Evolutionary conservation across 2,329 filamentous ascomycete species (phyloP), one percentile per base, ranked within the genome.

Genomic region (Aaosphaeria arxii): DNA sequence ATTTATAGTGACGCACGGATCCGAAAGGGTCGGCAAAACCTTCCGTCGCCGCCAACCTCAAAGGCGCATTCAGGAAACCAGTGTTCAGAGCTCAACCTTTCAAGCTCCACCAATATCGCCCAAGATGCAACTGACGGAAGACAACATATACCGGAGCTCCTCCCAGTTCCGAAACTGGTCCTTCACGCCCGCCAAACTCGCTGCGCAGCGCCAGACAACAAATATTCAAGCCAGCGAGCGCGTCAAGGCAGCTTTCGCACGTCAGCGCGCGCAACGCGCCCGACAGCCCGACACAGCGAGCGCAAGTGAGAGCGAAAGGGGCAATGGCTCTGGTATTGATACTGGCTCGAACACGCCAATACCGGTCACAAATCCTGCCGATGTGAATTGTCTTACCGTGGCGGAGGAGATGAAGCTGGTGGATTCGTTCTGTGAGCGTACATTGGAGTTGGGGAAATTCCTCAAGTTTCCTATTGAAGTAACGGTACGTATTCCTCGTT

Each of bases 151-250:
- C 73, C 85, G 90, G 31, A 82, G 88, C 44, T 95, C 92, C 0
- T 92, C 89, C 42, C 94, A 99, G 71, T 97, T 85, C 67, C 84
- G 88, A 40, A 79, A 95, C 49, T 99, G 94, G 94, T 96, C 91
- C 7, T 97, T 92, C 72, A 89, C 90, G 0, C 82, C 85, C 3
- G 72, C 83, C 3, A 83, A 86, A 36, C 82, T 99, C 4, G 77
- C 80, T 43, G 79, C 85, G 2, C 80, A 92, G 28, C 88, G 94
- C 49, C 74, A 79, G 39, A 86, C 86, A 56, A 96, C 91, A 31
- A 96, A 96, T 72, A 74, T 80, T 7, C 79, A 89, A 43, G 94
- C 94, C 65, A 72, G 86, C 73, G 78, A 92, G 51, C 83, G 85
- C 54, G 77, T 85, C 62, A 71, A 78, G 62, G 72, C 78, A 58